phyloP scores from a whole-genome alignment of 2,329 filamentous ascomycete species.

The Cladosporium sp. region DNA sequence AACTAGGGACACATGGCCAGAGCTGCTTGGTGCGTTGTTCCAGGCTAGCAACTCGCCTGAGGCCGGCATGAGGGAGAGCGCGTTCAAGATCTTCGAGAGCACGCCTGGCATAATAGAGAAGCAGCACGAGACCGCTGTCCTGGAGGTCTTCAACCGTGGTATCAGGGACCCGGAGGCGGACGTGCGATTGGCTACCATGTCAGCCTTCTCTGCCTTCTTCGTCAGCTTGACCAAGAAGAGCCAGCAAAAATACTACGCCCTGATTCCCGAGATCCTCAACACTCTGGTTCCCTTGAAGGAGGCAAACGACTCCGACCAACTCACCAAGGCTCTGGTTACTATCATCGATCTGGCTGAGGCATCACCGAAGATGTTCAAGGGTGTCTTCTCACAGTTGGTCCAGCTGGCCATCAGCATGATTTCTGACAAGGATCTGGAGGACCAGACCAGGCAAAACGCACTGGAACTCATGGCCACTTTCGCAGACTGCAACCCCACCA shows the following conservation, averaged over 20 bases:
- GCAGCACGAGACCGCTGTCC: slow-evolving; percentile 87
- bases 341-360: slow-evolving; percentile 92
- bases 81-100: slow-evolving; percentile 91
- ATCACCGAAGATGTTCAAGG: slow-evolving; percentile 97
- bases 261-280: slow-evolving; percentile 89
- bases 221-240: slow-evolving; percentile 81
- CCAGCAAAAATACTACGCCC: slow-evolving; percentile 78
- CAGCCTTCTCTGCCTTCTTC: slow-evolving; percentile 96
- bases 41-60: slow-evolving; percentile 84
- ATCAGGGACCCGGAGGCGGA: slow-evolving; percentile 84
- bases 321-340: slow-evolving; percentile 83
- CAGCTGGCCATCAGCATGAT: slow-evolving; percentile 91
- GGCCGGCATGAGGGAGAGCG: slow-evolving; percentile 79
- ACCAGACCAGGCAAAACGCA: slow-evolving; percentile 87
- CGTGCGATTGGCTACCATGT: slow-evolving; percentile 91
- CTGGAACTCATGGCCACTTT: slow-evolving; percentile 98
- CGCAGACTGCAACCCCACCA: slow-evolving; percentile 85
- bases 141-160: slow-evolving; percentile 81
- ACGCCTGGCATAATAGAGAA: slow-evolving; percentile 94
- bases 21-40: slow-evolving; percentile 81
- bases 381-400: slow-evolving; percentile 86
- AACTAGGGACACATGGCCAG: slow-evolving; percentile 68
- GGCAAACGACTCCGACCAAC: slow-evolving; percentile 79
- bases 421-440: slow-evolving; percentile 89
- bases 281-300: slow-evolving; percentile 93